Conservation (phyloP, 441 rosid genomes). For the Eruca vesicaria region DNA sequence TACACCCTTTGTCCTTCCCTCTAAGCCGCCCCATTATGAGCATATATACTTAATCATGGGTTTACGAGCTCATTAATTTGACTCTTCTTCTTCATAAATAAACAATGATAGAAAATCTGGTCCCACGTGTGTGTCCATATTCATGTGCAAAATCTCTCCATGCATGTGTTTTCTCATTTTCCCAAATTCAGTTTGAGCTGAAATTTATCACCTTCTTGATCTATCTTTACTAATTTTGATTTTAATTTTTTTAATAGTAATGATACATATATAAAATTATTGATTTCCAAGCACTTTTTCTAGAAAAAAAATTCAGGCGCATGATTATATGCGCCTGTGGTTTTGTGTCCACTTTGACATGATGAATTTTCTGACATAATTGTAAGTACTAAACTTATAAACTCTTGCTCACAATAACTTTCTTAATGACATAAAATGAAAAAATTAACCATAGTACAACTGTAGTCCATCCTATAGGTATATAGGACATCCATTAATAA, state of each 20-base stretch:
- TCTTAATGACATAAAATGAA: not conserved
- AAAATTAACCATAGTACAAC: not conserved
- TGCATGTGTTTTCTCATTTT: slow-evolving; percentile 26
- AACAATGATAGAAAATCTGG: not conserved
- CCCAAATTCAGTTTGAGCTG: slow-evolving; percentile 8
- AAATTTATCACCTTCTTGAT: slow-evolving; percentile 19
- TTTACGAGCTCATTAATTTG: slow-evolving; percentile 8
- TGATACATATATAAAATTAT: not conserved
- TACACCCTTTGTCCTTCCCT: no score
- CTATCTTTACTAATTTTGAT: not conserved
- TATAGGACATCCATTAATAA: slow-evolving; percentile 1
- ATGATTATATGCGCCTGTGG: not conserved
- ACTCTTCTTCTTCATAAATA: not conserved
- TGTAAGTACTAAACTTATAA: not conserved
- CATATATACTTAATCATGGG: not conserved
- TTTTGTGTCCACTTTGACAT: not conserved
- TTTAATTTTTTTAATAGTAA: not conserved
- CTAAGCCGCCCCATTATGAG: no score
- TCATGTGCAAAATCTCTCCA: slow-evolving; percentile 27
- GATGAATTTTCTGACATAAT: not conserved
- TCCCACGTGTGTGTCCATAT: slow-evolving; percentile 27
- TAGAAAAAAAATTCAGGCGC: not conserved
- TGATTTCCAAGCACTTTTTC: not conserved
- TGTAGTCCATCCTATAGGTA: not conserved
- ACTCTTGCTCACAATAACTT: not conserved